Percentiles rank a stretch among this genome's conserved stretches.
Evolutionary conservation across 306 rosid species (phyloP).

Genomic region (Cucurbita ficifolia): DNA sequence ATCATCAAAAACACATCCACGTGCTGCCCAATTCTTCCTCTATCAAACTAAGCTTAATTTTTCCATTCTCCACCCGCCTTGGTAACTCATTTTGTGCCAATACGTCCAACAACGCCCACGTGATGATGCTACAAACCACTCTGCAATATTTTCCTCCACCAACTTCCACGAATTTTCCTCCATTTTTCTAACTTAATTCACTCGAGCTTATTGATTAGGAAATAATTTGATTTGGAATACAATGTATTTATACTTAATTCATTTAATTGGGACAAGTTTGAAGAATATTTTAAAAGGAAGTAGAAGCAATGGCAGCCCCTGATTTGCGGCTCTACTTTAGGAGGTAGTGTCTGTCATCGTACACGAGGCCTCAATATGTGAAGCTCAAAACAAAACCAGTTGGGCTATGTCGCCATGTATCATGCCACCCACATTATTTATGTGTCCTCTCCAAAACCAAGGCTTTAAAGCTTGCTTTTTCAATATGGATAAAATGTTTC

Average conservation of each 20-base stretch:
- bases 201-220: background rate
- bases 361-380: background rate
- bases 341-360: background rate
- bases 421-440: background rate
- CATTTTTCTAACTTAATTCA: background rate
- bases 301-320: background rate
- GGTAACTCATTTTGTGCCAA: background rate
- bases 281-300: background rate
- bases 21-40: background rate
- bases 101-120: background rate
- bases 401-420: background rate
- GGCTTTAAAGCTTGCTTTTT: too few relatives aligned
- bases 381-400: background rate
- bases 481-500: too few relatives aligned
- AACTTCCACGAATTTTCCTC: background rate
- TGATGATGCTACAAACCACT: background rate
- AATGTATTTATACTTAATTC: background rate
- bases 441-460: too few relatives aligned
- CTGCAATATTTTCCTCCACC: background rate
- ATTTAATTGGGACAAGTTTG: background rate
- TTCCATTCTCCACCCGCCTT: background rate
- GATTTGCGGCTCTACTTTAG: slow-evolving; percentile 1
- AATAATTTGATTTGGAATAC: background rate
- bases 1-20: background rate
- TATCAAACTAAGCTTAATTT: too few relatives aligned